Evolutionary conservation across 2,329 filamentous ascomycete species (phyloP), one percentile per base, ranked within the genome.

Genomic region (Monilinia fructicola): DNA sequence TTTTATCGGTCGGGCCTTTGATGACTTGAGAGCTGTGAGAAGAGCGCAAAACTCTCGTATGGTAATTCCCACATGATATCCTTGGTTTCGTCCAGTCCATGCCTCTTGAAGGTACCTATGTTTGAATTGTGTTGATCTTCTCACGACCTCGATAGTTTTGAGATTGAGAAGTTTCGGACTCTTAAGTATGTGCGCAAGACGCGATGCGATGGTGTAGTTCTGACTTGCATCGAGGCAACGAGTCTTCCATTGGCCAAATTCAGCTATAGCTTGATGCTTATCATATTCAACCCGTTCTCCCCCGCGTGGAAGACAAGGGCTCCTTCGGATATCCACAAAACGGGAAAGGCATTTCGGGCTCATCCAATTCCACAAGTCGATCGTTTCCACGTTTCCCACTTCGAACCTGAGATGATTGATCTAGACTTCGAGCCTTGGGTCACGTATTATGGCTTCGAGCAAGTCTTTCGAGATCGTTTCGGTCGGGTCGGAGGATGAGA

Each of bases 161-260:
- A 60, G 28, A 2, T 5, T n/a, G 12, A n/a, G 28, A 35, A 35
- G 14, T 35, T 46, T 46, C 12, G 26, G 14, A 53, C 26, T 53
- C 5, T 26, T 42, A 11, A 60, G 46, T 7, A 66, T 44, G 28
- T 53, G 18, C 1, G 6, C 9, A 12, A 66, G 35, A 11, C 9
- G n/a, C 3, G n/a, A 14, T 18, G 7, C 21, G 14, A 60, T 48
- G 2, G 35, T 11, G 46, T 54, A 61, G 11, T 54, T 54, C 52
- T 60, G 55, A 5, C 48, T 60, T 11, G 44, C 31, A 26, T 53
- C 6, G 14, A 60, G 38, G 6, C 55, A 66, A 11, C 48, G 31
- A n/a, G 7, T 53, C 28, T 60, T 60, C 48, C 44, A 66, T 3
- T 52, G 23, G n/a, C 46, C 55, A 54, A 54, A 66, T 23, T 66